These are phyloP conservation scores for Ceratocystis colombiana DNA, from an alignment of 2,329 filamentous ascomycete genomes.

Conservation along the genomic window DNA sequence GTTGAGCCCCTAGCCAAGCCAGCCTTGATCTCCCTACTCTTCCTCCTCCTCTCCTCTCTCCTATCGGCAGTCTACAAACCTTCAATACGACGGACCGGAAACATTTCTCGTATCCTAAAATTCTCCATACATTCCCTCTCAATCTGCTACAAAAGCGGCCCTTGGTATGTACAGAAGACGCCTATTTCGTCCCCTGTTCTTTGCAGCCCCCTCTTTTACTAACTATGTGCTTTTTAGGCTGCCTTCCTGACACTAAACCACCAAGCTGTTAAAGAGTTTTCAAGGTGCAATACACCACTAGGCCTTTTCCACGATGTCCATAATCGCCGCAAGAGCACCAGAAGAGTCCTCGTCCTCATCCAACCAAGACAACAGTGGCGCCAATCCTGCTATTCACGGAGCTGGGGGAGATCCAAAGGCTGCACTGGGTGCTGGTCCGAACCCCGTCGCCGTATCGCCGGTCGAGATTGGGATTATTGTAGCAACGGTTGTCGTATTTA, in stretches of 20 bases:
- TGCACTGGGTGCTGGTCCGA: conserved; percentile 23
- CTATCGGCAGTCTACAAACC: too few species aligned
- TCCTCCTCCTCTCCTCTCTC: too few species aligned
- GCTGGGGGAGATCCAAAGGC: conserved; percentile 24
- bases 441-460: conserved; percentile 21
- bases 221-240: not conserved
- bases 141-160: not conserved
- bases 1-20: not conserved
- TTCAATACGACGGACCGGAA: too few species aligned
- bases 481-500: conserved; percentile 21
- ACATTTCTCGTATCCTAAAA: too few species aligned
- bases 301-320: not conserved
- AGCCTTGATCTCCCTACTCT: too few species aligned
- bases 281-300: not conserved
- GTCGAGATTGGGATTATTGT: conserved; percentile 25
- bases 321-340: not conserved
- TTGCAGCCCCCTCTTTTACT: not conserved
- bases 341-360: not conserved
- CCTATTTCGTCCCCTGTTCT: not conserved
- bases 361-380: conserved; percentile 22
- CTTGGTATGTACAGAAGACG: not conserved
- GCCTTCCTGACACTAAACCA: not conserved
- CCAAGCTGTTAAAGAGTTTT: not conserved
- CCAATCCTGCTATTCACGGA: conserved; percentile 24
- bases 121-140: too few species aligned